Percentiles rank a stretch among this genome's conserved stretches.
phyloP scores from a whole-genome alignment of 768 basidiomycete genomes.

The Hypholoma sublateritium region DNA sequence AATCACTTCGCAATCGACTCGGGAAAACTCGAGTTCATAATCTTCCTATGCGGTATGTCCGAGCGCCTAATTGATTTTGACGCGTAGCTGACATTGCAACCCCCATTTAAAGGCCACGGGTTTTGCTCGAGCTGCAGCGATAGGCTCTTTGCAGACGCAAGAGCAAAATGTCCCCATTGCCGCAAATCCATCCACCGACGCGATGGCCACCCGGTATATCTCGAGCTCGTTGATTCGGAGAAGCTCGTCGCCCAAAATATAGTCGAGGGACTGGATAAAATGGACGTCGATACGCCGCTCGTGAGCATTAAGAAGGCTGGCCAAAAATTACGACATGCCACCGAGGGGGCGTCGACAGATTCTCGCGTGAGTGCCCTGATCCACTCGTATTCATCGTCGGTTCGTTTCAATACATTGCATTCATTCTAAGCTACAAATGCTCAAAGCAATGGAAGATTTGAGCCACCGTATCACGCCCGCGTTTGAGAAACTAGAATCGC shows the following conservation, averaged over 20 bases:
- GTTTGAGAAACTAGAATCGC: slow-evolving; percentile 29
- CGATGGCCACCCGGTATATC: slow-evolving; percentile 26
- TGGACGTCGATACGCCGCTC: slow-evolving; percentile 31
- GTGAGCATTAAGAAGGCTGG: slow-evolving; percentile 36
- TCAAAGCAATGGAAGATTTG: slow-evolving; percentile 39
- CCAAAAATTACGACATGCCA: slow-evolving; percentile 31
- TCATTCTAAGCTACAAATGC: slow-evolving; percentile 26
- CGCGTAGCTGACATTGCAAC: background rate
- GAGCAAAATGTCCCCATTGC: slow-evolving; percentile 26
- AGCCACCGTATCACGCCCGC: slow-evolving; percentile 39
- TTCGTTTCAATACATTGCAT: background rate
- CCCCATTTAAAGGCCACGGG: slow-evolving; percentile 35
- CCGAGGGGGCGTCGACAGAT: slow-evolving; percentile 22
- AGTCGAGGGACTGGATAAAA: slow-evolving; percentile 32
- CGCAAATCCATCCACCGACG: slow-evolving; percentile 17
- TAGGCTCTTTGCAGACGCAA: slow-evolving; percentile 19
- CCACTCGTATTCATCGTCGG: background rate
- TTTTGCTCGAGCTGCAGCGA: slow-evolving; percentile 36
- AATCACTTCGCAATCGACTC: slow-evolving; percentile 20
- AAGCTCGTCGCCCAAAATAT: slow-evolving; percentile 21
- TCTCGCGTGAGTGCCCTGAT: slow-evolving; percentile 25
- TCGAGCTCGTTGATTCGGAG: slow-evolving; percentile 27
- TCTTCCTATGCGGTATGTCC: slow-evolving; percentile 36
- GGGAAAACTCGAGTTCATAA: slow-evolving; percentile 21
- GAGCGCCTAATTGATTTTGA: background rate